Evolutionary conservation across 805 yeast species (phyloP), one percentile per base, ranked within the genome.

Genomic region (Candida pseudofarinosa): DNA sequence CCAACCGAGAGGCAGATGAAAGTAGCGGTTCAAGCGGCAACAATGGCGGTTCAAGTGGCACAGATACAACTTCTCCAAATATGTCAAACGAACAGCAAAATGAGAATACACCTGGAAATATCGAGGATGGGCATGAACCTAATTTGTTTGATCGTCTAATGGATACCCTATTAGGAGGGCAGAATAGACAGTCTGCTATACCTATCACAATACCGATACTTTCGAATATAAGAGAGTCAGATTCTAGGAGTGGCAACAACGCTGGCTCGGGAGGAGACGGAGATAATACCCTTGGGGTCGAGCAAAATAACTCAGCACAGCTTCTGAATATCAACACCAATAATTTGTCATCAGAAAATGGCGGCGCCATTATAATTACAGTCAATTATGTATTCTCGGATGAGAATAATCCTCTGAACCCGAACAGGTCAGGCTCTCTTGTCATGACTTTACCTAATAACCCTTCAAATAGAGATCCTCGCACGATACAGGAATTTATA

Each of bases 381-480:
- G 73, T 70, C 19, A 68, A 67, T 51, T 70, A 69, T 48, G 68
- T 66, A 32, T 70, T 67, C 39, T 66, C 71, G 12, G 73, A 69
- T 47, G 69, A 64, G 41, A 59, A 61, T 42, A 55, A 65, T 46
- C 72, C 73, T 14, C 55, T 49, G 37, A 54, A 54, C 39, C 70
- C 73, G 3, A 64, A 66, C 46, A 63, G 76, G 34, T 65, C 80
- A 0, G 88, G 88, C 0, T 75, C 85, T 1, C 64, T 84, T 30
- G 73, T 81, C 28, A 62, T 84, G 51, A 78, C 82, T 33, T 77
- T 84, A 23, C 87, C 89, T n/a, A 81, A 82, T 51, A 79, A 79
- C 35, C 76, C 83, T 0, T 61, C 72, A 14, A 77, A 79, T 44
- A 68, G 80, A 23, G 79, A 82, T 41, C 83, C 81, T n/a, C 73